Percentiles rank a stretch among this genome's conserved stretches.
Conservation (phyloP, 305 asterid genomes). For the Fraxinus angustifolia region DNA sequence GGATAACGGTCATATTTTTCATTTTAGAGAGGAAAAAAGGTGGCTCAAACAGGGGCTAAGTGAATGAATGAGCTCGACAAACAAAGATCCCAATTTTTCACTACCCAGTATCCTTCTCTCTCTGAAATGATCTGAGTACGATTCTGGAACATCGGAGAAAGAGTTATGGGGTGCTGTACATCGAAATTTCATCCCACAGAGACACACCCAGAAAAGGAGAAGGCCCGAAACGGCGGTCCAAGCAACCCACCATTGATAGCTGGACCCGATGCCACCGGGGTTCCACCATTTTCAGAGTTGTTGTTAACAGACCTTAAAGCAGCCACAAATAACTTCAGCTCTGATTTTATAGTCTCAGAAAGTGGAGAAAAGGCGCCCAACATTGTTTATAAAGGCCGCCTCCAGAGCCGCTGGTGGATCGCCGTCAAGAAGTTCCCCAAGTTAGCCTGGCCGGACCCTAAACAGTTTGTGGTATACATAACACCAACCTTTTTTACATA, state of each 20-base stretch:
- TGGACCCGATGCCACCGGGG: slow-evolving; percentile 34
- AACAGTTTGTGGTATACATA: slow-evolving; percentile 57
- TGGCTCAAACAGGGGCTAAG: no score
- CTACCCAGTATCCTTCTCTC: slow-evolving; percentile 12
- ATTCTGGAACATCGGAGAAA: slow-evolving; percentile 23
- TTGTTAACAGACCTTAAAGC: slow-evolving; percentile 52
- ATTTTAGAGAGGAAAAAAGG: no score
- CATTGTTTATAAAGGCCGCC: slow-evolving; percentile 61
- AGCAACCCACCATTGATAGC: slow-evolving; percentile 16
- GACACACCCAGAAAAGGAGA: slow-evolving; percentile 37
- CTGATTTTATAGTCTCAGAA: slow-evolving; percentile 65
- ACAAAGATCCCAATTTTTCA: slow-evolving; percentile 21
- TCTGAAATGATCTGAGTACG: slow-evolving; percentile 4
- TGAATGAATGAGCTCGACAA: slow-evolving; percentile 16
- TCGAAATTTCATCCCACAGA: slow-evolving; percentile 41
- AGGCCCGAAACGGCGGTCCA: slow-evolving; percentile 24
- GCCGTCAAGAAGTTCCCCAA: slow-evolving; percentile 78
- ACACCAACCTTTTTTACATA: background rate
- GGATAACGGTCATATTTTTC: no score
- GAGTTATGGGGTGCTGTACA: slow-evolving; percentile 51
- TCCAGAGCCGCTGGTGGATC: slow-evolving; percentile 65
- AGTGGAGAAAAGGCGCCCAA: slow-evolving; percentile 80
- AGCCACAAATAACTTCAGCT: slow-evolving; percentile 67
- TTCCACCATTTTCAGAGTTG: slow-evolving; percentile 56
- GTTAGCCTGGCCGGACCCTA: slow-evolving; percentile 68